A percentile compares a stretch with the other conserved stretches of the same genome.
phyloP scores from a whole-genome alignment of 2,329 filamentous ascomycete genomes.

The Chalara sp. region DNA sequence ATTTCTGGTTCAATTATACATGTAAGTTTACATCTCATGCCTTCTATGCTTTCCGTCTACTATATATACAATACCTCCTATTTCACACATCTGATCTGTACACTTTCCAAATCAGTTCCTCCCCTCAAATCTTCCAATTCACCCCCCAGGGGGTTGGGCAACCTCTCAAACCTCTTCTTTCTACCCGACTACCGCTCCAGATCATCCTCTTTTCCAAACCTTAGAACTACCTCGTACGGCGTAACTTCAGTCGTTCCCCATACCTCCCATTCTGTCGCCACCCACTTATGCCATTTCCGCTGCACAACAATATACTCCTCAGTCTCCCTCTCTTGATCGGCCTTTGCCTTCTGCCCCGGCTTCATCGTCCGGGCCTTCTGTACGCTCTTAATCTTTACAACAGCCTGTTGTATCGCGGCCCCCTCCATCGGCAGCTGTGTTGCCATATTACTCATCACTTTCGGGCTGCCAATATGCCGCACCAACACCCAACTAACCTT shows the following conservation, averaged over 20 bases:
- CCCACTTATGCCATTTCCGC: slow-evolving; percentile 34
- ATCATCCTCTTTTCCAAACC: too few species aligned
- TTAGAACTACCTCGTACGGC: too few species aligned
- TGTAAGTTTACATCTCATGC: too few species aligned
- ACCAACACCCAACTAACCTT: slow-evolving; percentile 48
- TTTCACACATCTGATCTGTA: too few species aligned
- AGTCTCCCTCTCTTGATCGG: slow-evolving; percentile 45
- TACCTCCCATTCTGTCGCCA: slow-evolving; percentile 50
- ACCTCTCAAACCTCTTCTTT: too few species aligned
- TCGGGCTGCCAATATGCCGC: slow-evolving; percentile 35
- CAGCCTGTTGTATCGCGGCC: slow-evolving; percentile 45
- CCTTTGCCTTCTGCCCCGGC: slow-evolving; percentile 32
- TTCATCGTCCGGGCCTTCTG: slow-evolving; percentile 42
- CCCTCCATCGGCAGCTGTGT: slow-evolving; percentile 38
- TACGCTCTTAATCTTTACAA: slow-evolving; percentile 51
- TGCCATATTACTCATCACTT: slow-evolving; percentile 44
- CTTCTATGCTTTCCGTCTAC: too few species aligned
- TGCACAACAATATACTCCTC: slow-evolving; percentile 61
- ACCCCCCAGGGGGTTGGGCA: too few species aligned
- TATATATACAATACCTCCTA: too few species aligned
- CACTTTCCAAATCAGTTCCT: too few species aligned
- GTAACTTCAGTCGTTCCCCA: slow-evolving; percentile 57
- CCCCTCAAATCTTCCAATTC: too few species aligned
- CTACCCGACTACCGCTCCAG: too few species aligned
- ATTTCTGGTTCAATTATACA: too few species aligned